Percentiles rank a stretch among this genome's conserved stretches.
These are phyloP conservation scores for Neofusicoccum parvum DNA, from an alignment of 2,329 filamentous ascomycete genomes.

Conservation along the genomic window DNA sequence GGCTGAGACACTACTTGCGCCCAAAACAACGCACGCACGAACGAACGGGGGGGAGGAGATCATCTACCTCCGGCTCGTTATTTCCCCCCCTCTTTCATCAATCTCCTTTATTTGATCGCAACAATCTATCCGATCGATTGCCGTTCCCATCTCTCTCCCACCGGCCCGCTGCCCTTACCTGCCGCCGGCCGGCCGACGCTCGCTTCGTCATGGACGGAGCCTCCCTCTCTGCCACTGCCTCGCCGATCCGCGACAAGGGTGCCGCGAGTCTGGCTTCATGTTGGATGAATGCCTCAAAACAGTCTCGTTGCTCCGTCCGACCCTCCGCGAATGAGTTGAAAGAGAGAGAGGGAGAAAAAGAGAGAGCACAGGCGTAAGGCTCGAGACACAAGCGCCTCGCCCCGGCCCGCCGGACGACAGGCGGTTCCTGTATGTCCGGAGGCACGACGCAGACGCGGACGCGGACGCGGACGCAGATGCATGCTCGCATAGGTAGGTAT, in stretches of 20 bases:
- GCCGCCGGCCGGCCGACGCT: too few relatives aligned
- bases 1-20: conserved; percentile 3
- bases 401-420: neutral
- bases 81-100: neutral
- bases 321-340: too few relatives aligned
- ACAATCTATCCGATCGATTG: conserved; percentile 4
- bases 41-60: neutral
- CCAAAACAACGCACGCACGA: neutral
- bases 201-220: too few relatives aligned
- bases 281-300: too few relatives aligned
- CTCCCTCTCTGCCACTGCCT: too few relatives aligned
- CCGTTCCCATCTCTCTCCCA: neutral
- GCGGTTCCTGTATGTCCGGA: neutral
- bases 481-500: neutral
- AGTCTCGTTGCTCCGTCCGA: too few relatives aligned
- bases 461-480: neutral
- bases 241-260: too few relatives aligned
- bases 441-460: neutral
- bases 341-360: too few relatives aligned
- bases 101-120: neutral
- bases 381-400: too few relatives aligned
- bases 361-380: too few relatives aligned
- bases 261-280: too few relatives aligned
- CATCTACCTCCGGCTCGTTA: conserved; percentile 1
- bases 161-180: neutral